A percentile compares a stretch with the other conserved stretches of the same genome.
Evolutionary conservation across 2,329 filamentous ascomycete species (phyloP).

Genomic region (Xylariaceae sp.): DNA sequence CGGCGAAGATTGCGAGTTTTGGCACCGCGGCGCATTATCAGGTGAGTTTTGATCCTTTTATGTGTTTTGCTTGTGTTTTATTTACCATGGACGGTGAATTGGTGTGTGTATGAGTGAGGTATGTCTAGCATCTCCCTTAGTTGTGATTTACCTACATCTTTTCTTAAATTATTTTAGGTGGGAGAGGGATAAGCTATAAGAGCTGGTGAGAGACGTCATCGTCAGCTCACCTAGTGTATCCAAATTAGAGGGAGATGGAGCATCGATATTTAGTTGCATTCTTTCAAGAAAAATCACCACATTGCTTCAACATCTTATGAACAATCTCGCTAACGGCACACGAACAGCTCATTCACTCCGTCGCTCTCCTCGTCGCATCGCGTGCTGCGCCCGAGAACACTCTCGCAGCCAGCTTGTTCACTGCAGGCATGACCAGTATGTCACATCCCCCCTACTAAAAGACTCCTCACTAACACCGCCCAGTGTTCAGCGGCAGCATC

Average conservation of each 20-base stretch:
- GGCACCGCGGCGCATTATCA: constrained; percentile 63
- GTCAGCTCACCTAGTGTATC: no score
- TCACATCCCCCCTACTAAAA: neutral
- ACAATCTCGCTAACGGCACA: neutral
- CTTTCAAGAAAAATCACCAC: neutral
- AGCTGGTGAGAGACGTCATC: no score
- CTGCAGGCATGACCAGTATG: constrained; percentile 54
- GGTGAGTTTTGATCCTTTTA: constrained; percentile 34
- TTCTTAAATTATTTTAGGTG: neutral
- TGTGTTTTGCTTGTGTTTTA: neutral
- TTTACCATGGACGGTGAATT: no score
- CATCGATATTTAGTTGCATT: no score
- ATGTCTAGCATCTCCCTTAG: neutral
- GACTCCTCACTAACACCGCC: neutral
- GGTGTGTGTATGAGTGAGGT: neutral
- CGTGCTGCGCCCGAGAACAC: constrained; percentile 49
- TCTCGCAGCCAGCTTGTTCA: constrained; percentile 53
- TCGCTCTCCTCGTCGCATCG: constrained; percentile 52
- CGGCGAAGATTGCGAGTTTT: constrained; percentile 55
- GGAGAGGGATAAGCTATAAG: neutral
- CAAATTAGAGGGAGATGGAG: no score
- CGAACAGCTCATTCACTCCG: constrained; percentile 55
- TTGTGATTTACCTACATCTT: neutral
- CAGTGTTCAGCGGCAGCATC: constrained; percentile 59
- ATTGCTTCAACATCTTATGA: neutral